phyloP scores from a whole-genome alignment of 2,329 filamentous ascomycete species.

The Penicillium sp. region DNA sequence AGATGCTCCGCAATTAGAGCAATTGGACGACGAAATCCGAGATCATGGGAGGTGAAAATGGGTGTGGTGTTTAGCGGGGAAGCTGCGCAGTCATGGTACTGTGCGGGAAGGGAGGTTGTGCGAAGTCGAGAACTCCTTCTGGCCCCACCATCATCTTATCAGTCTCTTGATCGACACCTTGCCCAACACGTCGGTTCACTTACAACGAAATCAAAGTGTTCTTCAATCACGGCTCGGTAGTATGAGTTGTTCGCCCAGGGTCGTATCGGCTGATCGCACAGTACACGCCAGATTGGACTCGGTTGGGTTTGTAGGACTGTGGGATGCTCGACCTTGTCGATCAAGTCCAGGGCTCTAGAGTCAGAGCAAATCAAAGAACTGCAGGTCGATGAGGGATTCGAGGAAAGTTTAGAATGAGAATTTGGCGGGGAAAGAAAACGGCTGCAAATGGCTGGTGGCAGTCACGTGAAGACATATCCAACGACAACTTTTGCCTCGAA shows the following conservation, averaged over 20 bases:
- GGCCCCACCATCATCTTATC: constrained; percentile 24
- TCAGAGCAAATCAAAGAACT: not conserved
- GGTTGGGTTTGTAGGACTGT: constrained; percentile 28
- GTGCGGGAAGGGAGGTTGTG: constrained; percentile 34
- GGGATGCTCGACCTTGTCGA: constrained; percentile 2
- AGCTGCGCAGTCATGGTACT: constrained; percentile 29
- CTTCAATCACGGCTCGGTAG: constrained; percentile 1
- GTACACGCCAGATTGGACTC: constrained; percentile 2
- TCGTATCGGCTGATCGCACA: constrained; percentile 3
- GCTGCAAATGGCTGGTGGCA: constrained; percentile 3
- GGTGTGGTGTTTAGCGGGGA: constrained; percentile 19
- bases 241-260: constrained; percentile 1
- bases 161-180: constrained; percentile 5
- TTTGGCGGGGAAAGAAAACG: constrained; percentile 3
- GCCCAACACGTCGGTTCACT: not conserved
- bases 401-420: not conserved
- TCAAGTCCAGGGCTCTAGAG: not conserved
- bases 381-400: not conserved
- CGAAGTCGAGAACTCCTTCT: constrained; percentile 25
- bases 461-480: constrained; percentile 9
- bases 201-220: constrained; percentile 1
- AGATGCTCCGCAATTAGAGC: not conserved
- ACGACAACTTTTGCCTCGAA: not conserved
- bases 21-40: not conserved
- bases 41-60: not conserved